Evolutionary conservation across 2,329 filamentous ascomycete species (phyloP).

Genomic region (Tolypocladium paradoxum): DNA sequence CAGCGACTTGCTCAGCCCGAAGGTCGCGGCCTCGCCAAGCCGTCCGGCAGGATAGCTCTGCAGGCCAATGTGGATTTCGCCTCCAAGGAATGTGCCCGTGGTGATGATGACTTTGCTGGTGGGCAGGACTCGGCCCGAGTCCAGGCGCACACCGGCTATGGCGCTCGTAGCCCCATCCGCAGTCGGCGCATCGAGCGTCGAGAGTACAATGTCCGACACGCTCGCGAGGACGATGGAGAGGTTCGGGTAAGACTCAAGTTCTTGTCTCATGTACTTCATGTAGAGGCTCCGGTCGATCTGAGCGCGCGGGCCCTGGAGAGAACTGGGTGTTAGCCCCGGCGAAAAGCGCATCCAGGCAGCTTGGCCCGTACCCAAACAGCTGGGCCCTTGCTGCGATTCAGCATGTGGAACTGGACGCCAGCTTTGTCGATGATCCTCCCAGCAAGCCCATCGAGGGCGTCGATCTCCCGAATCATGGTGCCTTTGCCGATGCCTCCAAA

Average conservation of each 20-base stretch:
- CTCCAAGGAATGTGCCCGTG: constrained; percentile 88
- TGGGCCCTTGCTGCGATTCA: constrained; percentile 84
- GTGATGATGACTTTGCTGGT: constrained; percentile 84
- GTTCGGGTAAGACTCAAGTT: constrained; percentile 68
- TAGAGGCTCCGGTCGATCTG: constrained; percentile 92
- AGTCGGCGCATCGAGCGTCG: constrained; percentile 33
- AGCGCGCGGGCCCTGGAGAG: constrained; percentile 62
- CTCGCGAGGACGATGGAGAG: constrained; percentile 74
- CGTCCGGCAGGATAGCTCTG: constrained; percentile 77
- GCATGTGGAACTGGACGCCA: constrained; percentile 81
- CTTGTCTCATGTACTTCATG: constrained; percentile 80
- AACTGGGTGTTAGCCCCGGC: background rate
- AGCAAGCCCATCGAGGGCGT: constrained; percentile 84
- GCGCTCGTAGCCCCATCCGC: constrained; percentile 45
- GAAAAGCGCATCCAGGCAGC: background rate
- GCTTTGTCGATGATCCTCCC: constrained; percentile 87
- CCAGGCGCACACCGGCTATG: constrained; percentile 76
- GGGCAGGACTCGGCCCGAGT: constrained; percentile 74
- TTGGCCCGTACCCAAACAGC: constrained; percentile 64
- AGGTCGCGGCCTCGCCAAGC: constrained; percentile 88
- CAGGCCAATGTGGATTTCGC: constrained; percentile 92
- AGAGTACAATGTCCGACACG: constrained; percentile 77
- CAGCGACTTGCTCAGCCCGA: constrained; percentile 83
- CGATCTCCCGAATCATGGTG: constrained; percentile 88
- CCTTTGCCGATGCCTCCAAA: constrained; percentile 99